Conservation (phyloP, 2,329 filamentous ascomycete species). For the Phyllosticta ampelicida region DNA sequence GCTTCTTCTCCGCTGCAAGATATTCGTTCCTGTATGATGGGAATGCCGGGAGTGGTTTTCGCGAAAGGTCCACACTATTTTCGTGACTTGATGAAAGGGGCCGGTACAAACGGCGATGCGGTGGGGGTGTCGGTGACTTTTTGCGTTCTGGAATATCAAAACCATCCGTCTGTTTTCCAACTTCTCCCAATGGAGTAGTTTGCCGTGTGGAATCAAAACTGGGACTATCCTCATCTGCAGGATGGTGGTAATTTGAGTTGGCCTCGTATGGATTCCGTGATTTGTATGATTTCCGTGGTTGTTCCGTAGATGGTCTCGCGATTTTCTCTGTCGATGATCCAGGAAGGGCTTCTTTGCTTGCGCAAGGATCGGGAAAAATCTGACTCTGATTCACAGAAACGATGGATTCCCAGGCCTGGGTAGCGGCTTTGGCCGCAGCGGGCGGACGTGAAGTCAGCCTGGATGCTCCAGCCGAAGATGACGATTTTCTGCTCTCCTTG, state of each 20-base stretch:
- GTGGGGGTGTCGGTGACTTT: conserved; percentile 10
- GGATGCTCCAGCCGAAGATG: conserved; percentile 36
- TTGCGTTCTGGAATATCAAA: neutral
- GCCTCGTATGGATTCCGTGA: neutral
- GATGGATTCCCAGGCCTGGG: conserved; percentile 46
- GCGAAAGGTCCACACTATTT: neutral
- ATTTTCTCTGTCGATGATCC: neutral
- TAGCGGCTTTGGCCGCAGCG: conserved; percentile 51
- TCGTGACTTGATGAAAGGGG: conserved; percentile 4
- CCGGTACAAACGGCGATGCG: conserved; percentile 2
- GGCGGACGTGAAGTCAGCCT: conserved; percentile 37
- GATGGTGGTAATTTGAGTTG: neutral
- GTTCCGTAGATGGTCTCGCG: neutral
- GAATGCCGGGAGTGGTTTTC: conserved; percentile 12
- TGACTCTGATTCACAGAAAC: conserved; percentile 10
- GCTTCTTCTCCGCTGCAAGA: conserved; percentile 17
- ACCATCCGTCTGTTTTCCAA: neutral
- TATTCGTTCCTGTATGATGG: conserved; percentile 42
- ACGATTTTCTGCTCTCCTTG: conserved; percentile 35
- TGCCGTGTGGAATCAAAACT: neutral
- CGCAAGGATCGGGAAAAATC: conserved; percentile 13
- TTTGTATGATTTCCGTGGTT: neutral
- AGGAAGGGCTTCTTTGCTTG: conserved; percentile 3
- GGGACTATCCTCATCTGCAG: neutral
- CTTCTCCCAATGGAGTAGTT: neutral